Evolutionary conservation across 805 yeast species (phyloP), one percentile per base, ranked within the genome.

Genomic region (Candida bentonensis): DNA sequence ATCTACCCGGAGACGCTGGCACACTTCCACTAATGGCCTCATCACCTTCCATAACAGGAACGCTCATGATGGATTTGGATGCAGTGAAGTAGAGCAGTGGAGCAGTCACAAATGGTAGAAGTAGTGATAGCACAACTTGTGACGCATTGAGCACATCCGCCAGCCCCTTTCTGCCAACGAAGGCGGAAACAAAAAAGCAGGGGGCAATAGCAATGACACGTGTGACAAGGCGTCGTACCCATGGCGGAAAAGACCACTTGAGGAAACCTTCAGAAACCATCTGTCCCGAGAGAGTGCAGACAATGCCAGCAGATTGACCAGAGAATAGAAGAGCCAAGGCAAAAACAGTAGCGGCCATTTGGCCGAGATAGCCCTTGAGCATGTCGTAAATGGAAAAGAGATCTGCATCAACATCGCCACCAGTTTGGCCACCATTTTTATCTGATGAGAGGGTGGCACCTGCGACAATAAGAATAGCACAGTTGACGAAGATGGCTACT

Each of bases 281-380:
- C 59, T 87, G 96, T 28, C 96, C 95, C 1, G 96, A 88, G 54
- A 88, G 70, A 0, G 96, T 88, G 57, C 95, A 87, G 17, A 87
- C 94, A 33, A 89, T 83, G 36, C 96, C 96, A 2, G 96, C 96
- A 54, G 92, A 80, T 57, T 87, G 89, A n/a, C 96, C 96, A 13
- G 89, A 79, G 58, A 83, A 87, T 40, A 87, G 66, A 62, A 87
- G 73, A 1, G 96, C 96, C 42, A 86, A 62, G 0, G 95, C 96
- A 67, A 88, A 87, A 0, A 87, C 79, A 7, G 83, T 66, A 3
- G 95, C 96, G 0, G 96, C 96, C 3, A 87, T 76, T 15, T 83
- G 81, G 1, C 94, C 82, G 33, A 87, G 69, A 54, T 82, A 83
- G 23, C 69, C 65, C 3, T 76, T 68, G 22, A 87, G 70, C 61